A percentile compares a stretch with the other conserved stretches of the same genome.
These are phyloP conservation scores for Capsicum pubescens DNA, from an alignment of 257 asterid genomes.

Conservation along the genomic window DNA sequence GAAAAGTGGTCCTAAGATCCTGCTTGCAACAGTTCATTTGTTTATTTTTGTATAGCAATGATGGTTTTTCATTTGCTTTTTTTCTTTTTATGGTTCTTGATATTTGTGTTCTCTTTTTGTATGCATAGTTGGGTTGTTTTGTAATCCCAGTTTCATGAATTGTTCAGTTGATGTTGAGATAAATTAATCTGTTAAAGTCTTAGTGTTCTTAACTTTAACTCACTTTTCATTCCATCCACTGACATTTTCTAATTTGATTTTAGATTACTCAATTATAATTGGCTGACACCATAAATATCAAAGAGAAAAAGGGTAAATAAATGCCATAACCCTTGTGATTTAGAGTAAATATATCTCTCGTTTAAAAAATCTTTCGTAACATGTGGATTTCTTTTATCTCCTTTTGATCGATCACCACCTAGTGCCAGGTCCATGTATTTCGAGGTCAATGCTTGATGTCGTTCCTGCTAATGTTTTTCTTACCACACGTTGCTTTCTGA, in stretches of 20 bases:
- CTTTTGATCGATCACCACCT: no score
- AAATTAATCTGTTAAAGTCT: not conserved
- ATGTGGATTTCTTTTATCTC: no score
- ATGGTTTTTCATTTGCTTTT: not conserved
- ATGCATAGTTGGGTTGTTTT: conserved; percentile 13
- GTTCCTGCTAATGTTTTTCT: no score
- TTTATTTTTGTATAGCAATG: not conserved
- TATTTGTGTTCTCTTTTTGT: not conserved
- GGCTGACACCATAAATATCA: not conserved
- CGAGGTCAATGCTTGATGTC: no score
- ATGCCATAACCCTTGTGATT: no score
- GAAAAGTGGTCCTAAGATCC: not conserved
- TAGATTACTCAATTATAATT: not conserved
- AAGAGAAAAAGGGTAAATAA: no score
- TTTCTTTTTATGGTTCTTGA: not conserved
- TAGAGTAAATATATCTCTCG: no score
- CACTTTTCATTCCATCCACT: not conserved
- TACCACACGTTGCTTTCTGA: no score
- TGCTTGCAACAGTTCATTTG: conserved; percentile 15
- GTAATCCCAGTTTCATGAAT: not conserved
- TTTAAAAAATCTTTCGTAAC: no score
- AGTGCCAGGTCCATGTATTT: no score
- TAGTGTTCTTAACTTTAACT: not conserved
- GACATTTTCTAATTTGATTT: not conserved
- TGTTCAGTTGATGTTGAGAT: not conserved